Percentiles rank a stretch among this genome's conserved stretches.
phyloP scores from a whole-genome alignment of 2,329 filamentous ascomycete species.

The Colletotrichum spinosum region DNA sequence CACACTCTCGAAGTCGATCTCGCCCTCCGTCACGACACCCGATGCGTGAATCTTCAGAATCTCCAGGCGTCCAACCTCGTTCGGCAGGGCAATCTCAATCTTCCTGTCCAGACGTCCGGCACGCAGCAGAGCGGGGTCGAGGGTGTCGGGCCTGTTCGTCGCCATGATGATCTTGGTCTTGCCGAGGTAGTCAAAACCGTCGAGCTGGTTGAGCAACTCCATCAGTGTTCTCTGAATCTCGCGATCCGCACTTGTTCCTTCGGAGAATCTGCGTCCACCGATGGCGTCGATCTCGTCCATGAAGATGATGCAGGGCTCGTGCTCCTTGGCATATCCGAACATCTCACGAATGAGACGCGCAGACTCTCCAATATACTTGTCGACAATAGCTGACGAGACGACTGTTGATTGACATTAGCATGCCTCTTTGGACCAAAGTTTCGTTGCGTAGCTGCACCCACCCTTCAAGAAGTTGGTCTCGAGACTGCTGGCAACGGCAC shows the following conservation, averaged over 20 bases:
- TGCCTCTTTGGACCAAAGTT: background rate
- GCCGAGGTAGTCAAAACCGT: conserved; percentile 98
- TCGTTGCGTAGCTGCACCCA: conserved; percentile 52
- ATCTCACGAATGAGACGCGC: conserved; percentile 97
- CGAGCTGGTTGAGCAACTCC: conserved; percentile 98
- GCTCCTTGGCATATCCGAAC: conserved; percentile 99
- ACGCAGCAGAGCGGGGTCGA: conserved; percentile 92
- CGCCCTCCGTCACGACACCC: conserved; percentile 88
- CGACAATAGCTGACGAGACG: conserved; percentile 97
- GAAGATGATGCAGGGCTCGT: conserved; percentile 99
- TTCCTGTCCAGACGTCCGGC: conserved; percentile 95
- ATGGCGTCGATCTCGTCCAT: conserved; percentile 99
- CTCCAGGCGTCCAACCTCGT: conserved; percentile 95
- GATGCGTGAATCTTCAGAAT: conserved; percentile 97
- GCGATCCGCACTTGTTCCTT: conserved; percentile 96
- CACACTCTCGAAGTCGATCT: conserved; percentile 98
- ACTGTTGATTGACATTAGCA: conserved; percentile 64
- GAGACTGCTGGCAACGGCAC: conserved; percentile 94
- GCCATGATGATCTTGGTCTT: conserved; percentile 99
- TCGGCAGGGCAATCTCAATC: conserved; percentile 96
- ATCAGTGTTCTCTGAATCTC: conserved; percentile 99
- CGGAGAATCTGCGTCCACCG: conserved; percentile 94
- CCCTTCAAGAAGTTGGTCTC: conserved; percentile 99
- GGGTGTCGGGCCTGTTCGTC: conserved; percentile 95
- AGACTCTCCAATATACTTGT: conserved; percentile 99